Base-by-base conservation (phyloP, 1,284 basidiomycete species). In the Golubevia pallescens region DNA sequence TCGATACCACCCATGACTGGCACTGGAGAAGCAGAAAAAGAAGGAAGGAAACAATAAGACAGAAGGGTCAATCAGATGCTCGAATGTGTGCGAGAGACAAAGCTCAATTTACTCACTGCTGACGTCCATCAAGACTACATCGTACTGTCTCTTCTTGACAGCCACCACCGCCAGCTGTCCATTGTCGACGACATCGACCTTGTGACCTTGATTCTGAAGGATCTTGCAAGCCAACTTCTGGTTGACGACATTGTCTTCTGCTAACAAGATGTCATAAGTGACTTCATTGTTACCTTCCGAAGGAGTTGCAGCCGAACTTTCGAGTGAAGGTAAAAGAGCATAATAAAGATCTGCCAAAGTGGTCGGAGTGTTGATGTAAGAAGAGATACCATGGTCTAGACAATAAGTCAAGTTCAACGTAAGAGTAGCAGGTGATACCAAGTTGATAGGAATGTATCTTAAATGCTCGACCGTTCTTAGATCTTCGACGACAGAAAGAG, bases 231-330 rank as follows among this genome's bases (percentile, higher is more conserved):
- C 97, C 4, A 99, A 87, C 85, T 95, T 94, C 88, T 99, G 96
- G 87, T 99, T 99, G 70, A 99, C 96, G 73, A 96, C 88, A 81
- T 99, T 99, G 86, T 99, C 97, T 86, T 99, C 96, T 0, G 96
- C 96, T 5, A 99, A 90, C n/a, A 99, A 89, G 71, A 98, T 96
- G 86, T 93, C 93, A 86, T 94, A 95, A 4, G 91, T 90, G 19
- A 93, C 90, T 76, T 97, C 93, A 85, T 92, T 76, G 90, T 91
- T 63, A 88, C 91, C 58, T 90, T 90, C 70, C 90, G 86, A 92
- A 0, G 93, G 93, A 70, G 91, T 93, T 60, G 93, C 91, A 55
- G 94, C 91, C 80, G 94, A 95, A 61, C 93, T 93, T 86, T 99
- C 97, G 63, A 99, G 89, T 0, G 97, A 97, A 1, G 94, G 93